Percentiles rank a stretch among this genome's conserved stretches.
These are phyloP conservation scores for Cornus florida DNA, from an alignment of 148 eudicot genomes.

Conservation along the genomic window DNA sequence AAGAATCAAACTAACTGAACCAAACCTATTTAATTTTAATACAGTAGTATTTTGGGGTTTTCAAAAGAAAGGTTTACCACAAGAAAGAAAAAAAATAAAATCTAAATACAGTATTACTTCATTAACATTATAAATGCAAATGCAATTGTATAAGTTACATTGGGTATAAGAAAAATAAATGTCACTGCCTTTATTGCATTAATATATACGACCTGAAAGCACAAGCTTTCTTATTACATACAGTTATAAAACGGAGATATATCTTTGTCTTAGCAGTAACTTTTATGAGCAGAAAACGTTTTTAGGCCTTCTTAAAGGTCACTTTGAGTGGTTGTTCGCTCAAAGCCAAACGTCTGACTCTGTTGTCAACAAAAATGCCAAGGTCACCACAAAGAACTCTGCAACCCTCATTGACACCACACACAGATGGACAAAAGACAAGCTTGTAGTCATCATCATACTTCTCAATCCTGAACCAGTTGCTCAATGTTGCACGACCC, in stretches of 20 bases:
- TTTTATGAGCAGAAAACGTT: too few species aligned
- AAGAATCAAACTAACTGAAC: too few species aligned
- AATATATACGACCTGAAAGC: too few species aligned
- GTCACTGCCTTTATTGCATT: neutral
- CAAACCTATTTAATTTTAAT: too few species aligned
- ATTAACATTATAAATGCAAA: too few species aligned
- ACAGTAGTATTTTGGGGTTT: too few species aligned
- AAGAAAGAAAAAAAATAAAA: too few species aligned
- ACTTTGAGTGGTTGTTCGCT: constrained; percentile 31
- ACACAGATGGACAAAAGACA: constrained; percentile 41
- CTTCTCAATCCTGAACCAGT: constrained; percentile 48
- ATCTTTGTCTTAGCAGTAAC: neutral
- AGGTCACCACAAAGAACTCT: constrained; percentile 34
- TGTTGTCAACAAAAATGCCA: constrained; percentile 30
- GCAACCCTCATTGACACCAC: constrained; percentile 22
- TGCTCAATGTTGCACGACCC: constrained; percentile 17
- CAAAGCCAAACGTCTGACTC: constrained; percentile 32
- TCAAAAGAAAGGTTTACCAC: too few species aligned
- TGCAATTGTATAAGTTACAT: too few species aligned
- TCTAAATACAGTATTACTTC: too few species aligned
- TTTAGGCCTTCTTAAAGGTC: constrained; percentile 30
- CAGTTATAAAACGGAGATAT: neutral
- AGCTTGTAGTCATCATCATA: constrained; percentile 33
- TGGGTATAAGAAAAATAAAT: too few species aligned
- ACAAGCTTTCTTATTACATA: neutral